Evolutionary conservation across 495 filamentous ascomycete species (phyloP), one percentile per base, ranked within the genome.

Genomic region (Evansstolkia leycettana): DNA sequence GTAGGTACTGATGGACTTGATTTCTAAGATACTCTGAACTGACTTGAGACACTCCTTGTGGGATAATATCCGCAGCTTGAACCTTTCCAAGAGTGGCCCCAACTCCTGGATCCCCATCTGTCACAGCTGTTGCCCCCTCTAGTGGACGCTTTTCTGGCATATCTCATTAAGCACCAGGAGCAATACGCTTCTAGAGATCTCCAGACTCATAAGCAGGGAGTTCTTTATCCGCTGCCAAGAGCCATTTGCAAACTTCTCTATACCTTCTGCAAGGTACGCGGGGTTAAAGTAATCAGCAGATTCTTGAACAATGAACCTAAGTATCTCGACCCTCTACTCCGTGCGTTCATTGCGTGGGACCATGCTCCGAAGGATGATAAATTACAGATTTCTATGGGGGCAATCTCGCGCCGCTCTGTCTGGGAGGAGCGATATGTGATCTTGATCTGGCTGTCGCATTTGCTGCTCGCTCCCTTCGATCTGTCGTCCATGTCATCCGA

Each of bases 371-470:
- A 31, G 13, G 45, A 52, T 11, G 31, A 49, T 19, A 5, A 37
- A 10, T 8, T 31, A 4, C 44, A 50, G 1, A 12, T 31, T 13
- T 39, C 44, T 0, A 1, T 27, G 5, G 35, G 27, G 7, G 37
- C 47, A 28, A 43, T 41, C 12, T 29, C 48, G 2, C 48, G 43
- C 26, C 37, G 51, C 0, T 70, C 81, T 56, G 59, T 61, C 6
- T 99, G 90, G 90, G 76, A 94, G 54, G 84, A 94, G 56, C 70
- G 80, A 17, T 95, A 93, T 46, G 64, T 94, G 18, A 77, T 87
- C 38, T 60, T 99, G 7, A 67, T 94, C 23, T 99, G 90, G 90
- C 68, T 99, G 5, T 88, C 84, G 2, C 92, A 96, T 57, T 63
- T 96, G 2, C 67, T 93, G 46, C 73, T 95, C n/a, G 82, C 83